Evolutionary conservation across 2,329 filamentous ascomycete genomes (phyloP).

Genomic region (Cladosporium cucumerinum): DNA sequence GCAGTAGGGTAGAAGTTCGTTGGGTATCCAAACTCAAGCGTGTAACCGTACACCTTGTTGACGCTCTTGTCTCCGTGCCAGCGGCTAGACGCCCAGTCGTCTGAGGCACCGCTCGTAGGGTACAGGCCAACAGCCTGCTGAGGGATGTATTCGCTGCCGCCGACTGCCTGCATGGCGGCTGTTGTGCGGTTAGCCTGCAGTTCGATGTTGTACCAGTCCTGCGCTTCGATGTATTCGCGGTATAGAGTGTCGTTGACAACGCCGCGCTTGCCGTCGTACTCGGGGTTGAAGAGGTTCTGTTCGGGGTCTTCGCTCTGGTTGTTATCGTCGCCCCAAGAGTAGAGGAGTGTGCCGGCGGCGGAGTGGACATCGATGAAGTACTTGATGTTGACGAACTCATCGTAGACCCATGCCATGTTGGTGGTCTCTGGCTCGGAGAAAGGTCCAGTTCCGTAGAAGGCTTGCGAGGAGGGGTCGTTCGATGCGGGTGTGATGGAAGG

Average conservation of each 20-base stretch:
- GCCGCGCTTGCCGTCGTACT: slow-evolving; percentile 53
- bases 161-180: slow-evolving; percentile 38
- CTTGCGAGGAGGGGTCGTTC: slow-evolving; percentile 43
- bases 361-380: slow-evolving; percentile 62
- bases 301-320: slow-evolving; percentile 45
- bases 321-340: slow-evolving; percentile 57
- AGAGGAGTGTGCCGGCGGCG: slow-evolving; percentile 51
- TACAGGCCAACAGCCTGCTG: slow-evolving; percentile 39
- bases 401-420: slow-evolving; percentile 53
- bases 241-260: slow-evolving; percentile 52
- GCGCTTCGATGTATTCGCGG: slow-evolving; percentile 40
- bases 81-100: slow-evolving; percentile 41
- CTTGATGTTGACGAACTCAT: slow-evolving; percentile 48
- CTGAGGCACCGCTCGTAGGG: slow-evolving; percentile 37
- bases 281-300: slow-evolving; percentile 53
- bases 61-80: slow-evolving; percentile 35
- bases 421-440: slow-evolving; percentile 57
- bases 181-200: slow-evolving; percentile 34
- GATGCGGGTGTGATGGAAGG: slow-evolving; percentile 41
- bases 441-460: slow-evolving; percentile 51
- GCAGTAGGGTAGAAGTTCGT: slow-evolving; percentile 42
- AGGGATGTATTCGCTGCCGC: slow-evolving; percentile 34
- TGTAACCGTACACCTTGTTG: slow-evolving; percentile 42
- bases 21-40: slow-evolving; percentile 39
- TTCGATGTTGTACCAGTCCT: slow-evolving; percentile 35